Conservation (phyloP, 1,139 yeast genomes). For the Yamadazyma kanchanaburiensis region DNA sequence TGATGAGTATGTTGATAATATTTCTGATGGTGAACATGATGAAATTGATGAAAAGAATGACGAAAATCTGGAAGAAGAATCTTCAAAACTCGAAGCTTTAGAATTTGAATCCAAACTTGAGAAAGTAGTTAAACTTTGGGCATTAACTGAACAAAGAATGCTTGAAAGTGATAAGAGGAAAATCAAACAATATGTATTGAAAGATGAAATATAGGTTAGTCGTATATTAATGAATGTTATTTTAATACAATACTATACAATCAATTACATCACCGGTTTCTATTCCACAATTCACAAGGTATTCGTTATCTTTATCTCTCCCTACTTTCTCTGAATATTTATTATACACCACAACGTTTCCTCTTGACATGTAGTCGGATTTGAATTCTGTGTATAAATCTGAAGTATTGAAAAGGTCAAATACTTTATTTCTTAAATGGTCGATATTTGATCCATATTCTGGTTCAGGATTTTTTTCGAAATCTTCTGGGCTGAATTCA, state of each 20-base stretch:
- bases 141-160: slow-evolving; percentile 55
- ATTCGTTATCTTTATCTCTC: slow-evolving; percentile 36
- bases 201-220: slow-evolving; percentile 6
- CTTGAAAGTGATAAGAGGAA: slow-evolving; percentile 21
- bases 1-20: slow-evolving; percentile 6
- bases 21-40: slow-evolving; percentile 1
- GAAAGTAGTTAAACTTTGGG: slow-evolving; percentile 56
- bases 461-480: slow-evolving; percentile 51
- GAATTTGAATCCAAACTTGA: slow-evolving; percentile 49
- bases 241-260: slow-evolving; percentile 33
- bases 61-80: slow-evolving; percentile 24
- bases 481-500: slow-evolving; percentile 82
- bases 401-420: slow-evolving; percentile 52
- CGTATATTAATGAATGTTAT: neutral
- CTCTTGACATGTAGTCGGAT: slow-evolving; percentile 13
- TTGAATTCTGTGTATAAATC: slow-evolving; percentile 32
- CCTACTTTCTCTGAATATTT: slow-evolving; percentile 24
- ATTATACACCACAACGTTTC: slow-evolving; percentile 29
- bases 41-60: slow-evolving; percentile 11
- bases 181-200: slow-evolving; percentile 18
- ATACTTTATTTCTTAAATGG: slow-evolving; percentile 54
- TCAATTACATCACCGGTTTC: slow-evolving; percentile 65
- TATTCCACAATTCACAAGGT: slow-evolving; percentile 57
- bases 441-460: slow-evolving; percentile 69
- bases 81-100: slow-evolving; percentile 21